Conservation (phyloP, 106 monocot species). For the Gastrodia elata region DNA sequence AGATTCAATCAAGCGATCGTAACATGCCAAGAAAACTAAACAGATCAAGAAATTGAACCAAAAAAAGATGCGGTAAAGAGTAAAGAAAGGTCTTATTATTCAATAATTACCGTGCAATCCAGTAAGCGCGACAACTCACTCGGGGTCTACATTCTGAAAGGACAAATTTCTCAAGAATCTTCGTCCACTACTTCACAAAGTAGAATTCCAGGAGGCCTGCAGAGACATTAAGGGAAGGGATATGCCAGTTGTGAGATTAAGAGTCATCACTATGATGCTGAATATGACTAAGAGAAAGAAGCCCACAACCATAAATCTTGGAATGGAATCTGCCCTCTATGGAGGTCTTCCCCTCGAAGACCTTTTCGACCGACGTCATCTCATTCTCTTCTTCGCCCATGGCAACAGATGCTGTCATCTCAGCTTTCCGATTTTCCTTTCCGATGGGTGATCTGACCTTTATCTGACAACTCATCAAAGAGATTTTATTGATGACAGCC, state of each 20-base stretch:
- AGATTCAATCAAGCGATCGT: no score
- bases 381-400: background rate
- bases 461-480: conserved; percentile 7
- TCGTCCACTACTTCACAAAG: conserved; percentile 55
- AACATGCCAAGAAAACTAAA: no score
- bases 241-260: conserved; percentile 78
- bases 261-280: conserved; percentile 79
- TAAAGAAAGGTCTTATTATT: no score
- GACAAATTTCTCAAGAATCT: conserved; percentile 39
- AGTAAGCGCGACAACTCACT: no score
- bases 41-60: no score
- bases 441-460: conserved; percentile 5
- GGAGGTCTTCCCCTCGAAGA: conserved; percentile 8
- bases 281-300: conserved; percentile 32
- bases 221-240: conserved; percentile 82
- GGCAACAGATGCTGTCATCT: background rate
- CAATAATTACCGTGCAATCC: no score
- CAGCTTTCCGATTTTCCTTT: no score
- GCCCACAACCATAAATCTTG: conserved; percentile 3
- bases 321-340: conserved; percentile 5
- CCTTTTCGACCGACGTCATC: conserved; percentile 11
- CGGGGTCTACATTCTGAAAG: no score
- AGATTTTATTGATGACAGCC: no score
- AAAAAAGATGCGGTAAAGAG: no score
- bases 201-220: conserved; percentile 80